Base-by-base conservation (phyloP, 257 asterid species). In the Jacaranda mimosifolia region DNA sequence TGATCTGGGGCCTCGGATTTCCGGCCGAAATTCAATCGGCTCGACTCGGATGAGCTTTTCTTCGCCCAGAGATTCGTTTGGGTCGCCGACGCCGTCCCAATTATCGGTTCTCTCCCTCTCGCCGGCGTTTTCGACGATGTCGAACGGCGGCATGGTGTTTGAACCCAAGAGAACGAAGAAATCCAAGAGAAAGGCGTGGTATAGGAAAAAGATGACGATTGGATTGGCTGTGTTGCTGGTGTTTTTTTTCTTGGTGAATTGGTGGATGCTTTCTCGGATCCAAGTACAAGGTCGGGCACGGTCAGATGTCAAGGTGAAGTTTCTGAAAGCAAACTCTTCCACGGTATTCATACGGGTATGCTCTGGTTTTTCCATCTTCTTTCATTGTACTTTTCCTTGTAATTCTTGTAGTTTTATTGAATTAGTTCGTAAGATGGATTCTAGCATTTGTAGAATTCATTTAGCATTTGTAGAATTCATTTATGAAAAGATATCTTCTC, bases 181-280 rank as follows among this genome's bases (percentile, higher is more conserved):
- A 68, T 46, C 79, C 70, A 91, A 83, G 85, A 83, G 88, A 63
- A 87, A 57, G 60, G 43, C 79, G 15, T 88, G 94, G 90, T 82
- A 82, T 68, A 86, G 75, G 89, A 83, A 76, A 35, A 81, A 67
- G 67, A 60, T 68, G 73, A 17, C 77, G 46, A 15, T 86, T 43
- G 89, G 88, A 40, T 70, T 91, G 90, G 82, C 69, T 48, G 26
- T 81, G 48, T 68, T 92, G 73, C 21, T 93, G 48, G 87, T 80
- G 0, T 45, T 78, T 7, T 86, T 93, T 77, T 80, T 96, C 68
- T 15, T 75, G 13, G 72, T 85, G 80, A 89, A 96, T 77, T 87
- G 94, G 91, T 96, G 94, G 97, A 91, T 93, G 91, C 81, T 96
- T 78, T 86, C 80, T 32, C 88, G 96, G 91, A 90, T 93, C 85